These are phyloP conservation scores for Fraxinus floribunda DNA, from an alignment of 305 asterid species.

Conservation along the genomic window DNA sequence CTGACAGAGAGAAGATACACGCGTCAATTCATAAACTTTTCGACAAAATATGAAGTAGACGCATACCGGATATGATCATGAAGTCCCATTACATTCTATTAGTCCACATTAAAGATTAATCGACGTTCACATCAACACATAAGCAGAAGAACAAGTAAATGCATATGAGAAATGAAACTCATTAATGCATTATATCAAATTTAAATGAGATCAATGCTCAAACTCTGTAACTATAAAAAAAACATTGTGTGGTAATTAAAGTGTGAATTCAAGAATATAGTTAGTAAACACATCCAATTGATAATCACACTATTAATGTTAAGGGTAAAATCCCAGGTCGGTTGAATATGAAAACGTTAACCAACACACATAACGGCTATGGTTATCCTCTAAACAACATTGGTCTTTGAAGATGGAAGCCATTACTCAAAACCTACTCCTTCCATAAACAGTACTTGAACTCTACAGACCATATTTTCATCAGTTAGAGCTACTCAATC, in stretches of 20 bases:
- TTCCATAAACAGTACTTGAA: not conserved
- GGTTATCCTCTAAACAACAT: not conserved
- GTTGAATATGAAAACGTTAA: not conserved
- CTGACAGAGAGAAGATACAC: slow-evolving; percentile 38
- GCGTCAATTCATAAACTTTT: slow-evolving; percentile 14
- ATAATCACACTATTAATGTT: not conserved
- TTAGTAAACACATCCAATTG: not conserved
- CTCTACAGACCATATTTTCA: not conserved
- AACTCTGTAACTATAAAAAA: not conserved
- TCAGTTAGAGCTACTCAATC: not conserved
- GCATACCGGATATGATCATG: not conserved
- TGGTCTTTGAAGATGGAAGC: not conserved
- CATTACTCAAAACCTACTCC: not conserved
- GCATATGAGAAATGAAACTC: not conserved
- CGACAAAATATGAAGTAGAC: not conserved
- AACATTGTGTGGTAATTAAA: not conserved
- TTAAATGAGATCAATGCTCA: not conserved
- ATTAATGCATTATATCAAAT: not conserved
- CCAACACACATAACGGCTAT: not conserved
- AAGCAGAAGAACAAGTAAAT: slow-evolving; percentile 1
- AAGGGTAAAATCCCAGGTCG: not conserved
- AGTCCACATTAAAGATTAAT: not conserved
- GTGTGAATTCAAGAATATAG: not conserved
- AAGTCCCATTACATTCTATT: not conserved
- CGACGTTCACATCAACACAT: slow-evolving; percentile 12